phyloP scores from a whole-genome alignment of 148 eudicot species.

The Camellia sinensis region DNA sequence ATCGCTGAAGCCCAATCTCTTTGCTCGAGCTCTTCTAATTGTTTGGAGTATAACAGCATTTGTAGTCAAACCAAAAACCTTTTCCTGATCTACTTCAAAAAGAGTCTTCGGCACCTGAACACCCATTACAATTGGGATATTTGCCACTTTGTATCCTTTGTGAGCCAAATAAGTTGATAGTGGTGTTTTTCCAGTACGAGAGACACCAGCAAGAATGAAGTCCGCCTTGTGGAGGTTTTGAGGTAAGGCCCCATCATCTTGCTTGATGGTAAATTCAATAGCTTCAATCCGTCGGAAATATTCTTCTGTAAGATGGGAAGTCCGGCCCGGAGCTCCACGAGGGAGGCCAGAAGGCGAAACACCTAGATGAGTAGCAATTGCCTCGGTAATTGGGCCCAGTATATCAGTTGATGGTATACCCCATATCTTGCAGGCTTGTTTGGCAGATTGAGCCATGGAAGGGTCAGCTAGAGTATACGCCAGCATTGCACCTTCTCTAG shows the following conservation, averaged over 20 bases:
- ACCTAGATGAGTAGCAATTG: conserved; percentile 78
- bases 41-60: conserved; percentile 71
- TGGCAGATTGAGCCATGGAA: conserved; percentile 73
- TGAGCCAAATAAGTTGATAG: conserved; percentile 86
- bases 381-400: conserved; percentile 78
- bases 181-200: conserved; percentile 93
- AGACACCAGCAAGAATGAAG: conserved; percentile 79
- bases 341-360: conserved; percentile 87
- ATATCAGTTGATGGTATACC: conserved; percentile 64
- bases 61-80: conserved; percentile 82
- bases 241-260: conserved; percentile 94
- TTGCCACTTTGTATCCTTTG: conserved; percentile 91
- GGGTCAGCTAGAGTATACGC: conserved; percentile 89
- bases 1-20: conserved; percentile 63
- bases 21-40: conserved; percentile 74
- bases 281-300: conserved; percentile 89
- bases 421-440: conserved; percentile 78
- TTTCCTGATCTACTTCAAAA: conserved; percentile 67
- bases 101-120: conserved; percentile 53
- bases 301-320: conserved; percentile 55
- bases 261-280: conserved; percentile 90
- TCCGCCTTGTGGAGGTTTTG: conserved; percentile 70
- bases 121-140: conserved; percentile 82
- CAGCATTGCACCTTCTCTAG: conserved; percentile 75
- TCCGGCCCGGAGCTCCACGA: conserved; percentile 83